Evolutionary conservation across 305 asterid species (phyloP).

Genomic region (Vinca major): DNA sequence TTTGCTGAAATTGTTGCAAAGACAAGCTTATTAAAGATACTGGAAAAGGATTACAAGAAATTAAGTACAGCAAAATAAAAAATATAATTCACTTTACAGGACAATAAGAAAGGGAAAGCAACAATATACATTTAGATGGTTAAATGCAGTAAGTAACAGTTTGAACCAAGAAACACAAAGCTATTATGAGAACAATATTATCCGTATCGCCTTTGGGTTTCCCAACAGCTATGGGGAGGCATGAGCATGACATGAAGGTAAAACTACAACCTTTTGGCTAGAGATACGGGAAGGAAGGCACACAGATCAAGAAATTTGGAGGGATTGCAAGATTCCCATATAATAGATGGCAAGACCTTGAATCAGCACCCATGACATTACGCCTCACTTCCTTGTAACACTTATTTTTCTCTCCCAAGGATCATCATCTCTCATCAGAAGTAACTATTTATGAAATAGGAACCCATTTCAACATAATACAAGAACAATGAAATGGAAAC

Average conservation of each 20-base stretch:
- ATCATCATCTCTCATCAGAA: not conserved
- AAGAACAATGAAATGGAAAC: not conserved
- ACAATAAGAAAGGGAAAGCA: not conserved
- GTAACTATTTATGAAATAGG: not conserved
- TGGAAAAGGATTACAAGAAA: slow-evolving; percentile 15
- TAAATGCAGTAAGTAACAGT: not conserved
- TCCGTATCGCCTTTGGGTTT: not conserved
- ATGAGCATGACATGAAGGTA: not conserved
- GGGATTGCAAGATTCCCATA: too few species aligned
- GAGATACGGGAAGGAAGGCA: not conserved
- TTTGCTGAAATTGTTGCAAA: slow-evolving; percentile 62
- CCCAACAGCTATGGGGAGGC: not conserved
- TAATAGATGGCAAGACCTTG: too few species aligned
- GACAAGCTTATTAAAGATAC: slow-evolving; percentile 22
- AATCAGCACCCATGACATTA: not conserved
- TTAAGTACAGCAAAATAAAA: slow-evolving; percentile 6
- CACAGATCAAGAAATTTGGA: too few species aligned
- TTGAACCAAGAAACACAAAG: not conserved
- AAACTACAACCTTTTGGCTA: not conserved
- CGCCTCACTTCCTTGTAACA: not conserved
- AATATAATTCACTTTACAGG: not conserved
- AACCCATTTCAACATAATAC: not conserved
- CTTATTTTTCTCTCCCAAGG: not conserved
- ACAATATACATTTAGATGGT: not conserved
- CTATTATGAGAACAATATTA: not conserved